phyloP scores from a whole-genome alignment of 352 stramenopile genomes.

The Globisporangium abappressorium region DNA sequence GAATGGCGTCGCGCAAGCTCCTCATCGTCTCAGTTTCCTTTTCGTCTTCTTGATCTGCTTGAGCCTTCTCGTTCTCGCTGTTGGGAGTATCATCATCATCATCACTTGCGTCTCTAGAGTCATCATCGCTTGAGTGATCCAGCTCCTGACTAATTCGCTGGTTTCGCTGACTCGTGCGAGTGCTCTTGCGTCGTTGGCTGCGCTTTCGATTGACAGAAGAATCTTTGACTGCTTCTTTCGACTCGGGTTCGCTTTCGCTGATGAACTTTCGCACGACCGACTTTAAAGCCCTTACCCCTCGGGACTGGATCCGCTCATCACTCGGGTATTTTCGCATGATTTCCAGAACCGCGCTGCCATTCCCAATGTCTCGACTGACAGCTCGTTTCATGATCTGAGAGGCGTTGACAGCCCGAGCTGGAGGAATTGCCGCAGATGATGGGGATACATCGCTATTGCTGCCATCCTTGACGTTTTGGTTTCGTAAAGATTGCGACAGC shows the following conservation, averaged over 20 bases:
- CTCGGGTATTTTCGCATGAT: slow-evolving; percentile 46
- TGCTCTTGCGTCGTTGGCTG: not conserved
- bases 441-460: not conserved
- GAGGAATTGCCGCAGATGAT: not conserved
- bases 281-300: slow-evolving; percentile 47
- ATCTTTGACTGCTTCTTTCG: not conserved
- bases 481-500: not conserved
- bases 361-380: slow-evolving; percentile 37
- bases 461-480: not conserved
- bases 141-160: not conserved
- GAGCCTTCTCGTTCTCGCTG: not conserved
- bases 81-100: not conserved
- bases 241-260: slow-evolving; percentile 4
- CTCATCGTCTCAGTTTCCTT: not conserved
- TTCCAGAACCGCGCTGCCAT: slow-evolving; percentile 37
- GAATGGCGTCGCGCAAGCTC: slow-evolving; percentile 22
- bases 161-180: not conserved
- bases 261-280: slow-evolving; percentile 31
- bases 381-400: slow-evolving; percentile 51
- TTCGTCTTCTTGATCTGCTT: not conserved
- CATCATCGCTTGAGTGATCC: not conserved
- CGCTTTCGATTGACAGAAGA: not conserved
- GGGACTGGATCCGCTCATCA: slow-evolving; percentile 43
- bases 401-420: slow-evolving; percentile 25
- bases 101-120: not conserved